Conservation (phyloP, 495 filamentous ascomycete species). For the Cenococcum geophilum region DNA sequence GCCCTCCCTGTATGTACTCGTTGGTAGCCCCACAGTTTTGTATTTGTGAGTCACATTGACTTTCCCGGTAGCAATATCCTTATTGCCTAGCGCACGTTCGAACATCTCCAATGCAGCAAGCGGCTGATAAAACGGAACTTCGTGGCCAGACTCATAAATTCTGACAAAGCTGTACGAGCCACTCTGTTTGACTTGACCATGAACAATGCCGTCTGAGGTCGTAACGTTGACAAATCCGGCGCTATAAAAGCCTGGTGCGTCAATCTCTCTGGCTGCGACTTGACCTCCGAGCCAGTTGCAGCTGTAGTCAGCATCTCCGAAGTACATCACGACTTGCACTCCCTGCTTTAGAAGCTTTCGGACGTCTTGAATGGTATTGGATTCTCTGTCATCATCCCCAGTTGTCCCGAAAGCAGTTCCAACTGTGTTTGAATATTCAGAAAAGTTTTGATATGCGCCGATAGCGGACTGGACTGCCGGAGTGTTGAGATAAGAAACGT, state of each 20-base stretch:
- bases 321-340: constrained; percentile 52
- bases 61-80: constrained; percentile 57
- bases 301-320: constrained; percentile 60
- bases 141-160: constrained; percentile 51
- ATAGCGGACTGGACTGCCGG: constrained; percentile 52
- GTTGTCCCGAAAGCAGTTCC: constrained; percentile 47
- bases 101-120: constrained; percentile 55
- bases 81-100: constrained; percentile 49
- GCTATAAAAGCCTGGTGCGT: constrained; percentile 42
- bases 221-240: constrained; percentile 52
- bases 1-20: constrained; percentile 53
- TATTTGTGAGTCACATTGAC: constrained; percentile 36
- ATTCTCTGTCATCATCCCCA: constrained; percentile 52
- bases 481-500: constrained; percentile 54
- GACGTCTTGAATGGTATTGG: constrained; percentile 47
- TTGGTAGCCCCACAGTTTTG: constrained; percentile 45
- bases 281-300: constrained; percentile 55
- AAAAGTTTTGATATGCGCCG: constrained; percentile 54
- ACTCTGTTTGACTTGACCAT: constrained; percentile 61
- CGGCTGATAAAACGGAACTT: constrained; percentile 65
- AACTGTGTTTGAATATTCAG: constrained; percentile 45
- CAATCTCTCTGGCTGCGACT: constrained; percentile 45
- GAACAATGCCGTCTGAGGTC: constrained; percentile 50
- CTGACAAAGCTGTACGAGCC: constrained; percentile 63
- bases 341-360: constrained; percentile 46